Evolutionary conservation across 345 rosid species (phyloP), one percentile per base, ranked within the genome.

Genomic region (Orychophragmus violaceus): DNA sequence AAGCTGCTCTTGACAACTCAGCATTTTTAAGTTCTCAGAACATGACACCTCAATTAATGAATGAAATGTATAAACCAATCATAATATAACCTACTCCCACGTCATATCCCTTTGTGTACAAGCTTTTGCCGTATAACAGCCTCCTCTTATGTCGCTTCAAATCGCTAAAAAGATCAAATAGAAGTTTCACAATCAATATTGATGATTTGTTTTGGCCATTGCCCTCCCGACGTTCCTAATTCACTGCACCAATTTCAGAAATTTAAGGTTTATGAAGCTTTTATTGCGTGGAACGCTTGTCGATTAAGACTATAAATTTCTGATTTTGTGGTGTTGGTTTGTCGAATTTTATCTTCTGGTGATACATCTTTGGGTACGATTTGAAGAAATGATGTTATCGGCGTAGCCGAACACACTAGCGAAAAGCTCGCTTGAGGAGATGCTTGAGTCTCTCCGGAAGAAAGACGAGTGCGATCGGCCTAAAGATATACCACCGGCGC

Each of bases 361-460:
- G 71, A 33, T 41, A 58, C 48, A 7, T 55, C 46, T 32, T 54
- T 46, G 77, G 2, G 70, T 55, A 19, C 57, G 66, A 57, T 64
- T 72, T 50, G 12, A 14, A 14, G 63, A 12, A 8, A 91, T 85
- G 87, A 94, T 88, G 95, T 60, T 94, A 65, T 90, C 98, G 8
- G 78, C 90, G 27, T 88, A 96, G 36, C 95, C 96, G 3, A 50
- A 79, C 9, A 64, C 77, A 7, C 55, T 83, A 74, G 81, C 80
- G 49, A 87, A 85, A 70, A 90, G 97, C 81, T 94, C 99, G 11
- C 71, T 94, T 22, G 99, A 94, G 84, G 99, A 83, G 82, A 94
- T 94, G 99, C 74, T 94, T 22, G 97, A 88, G 25, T 84, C 92
- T 9, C 82, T 94, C 29, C 79, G 92, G 62, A 76, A 76, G 73